phyloP scores from a whole-genome alignment of 805 yeast genomes.

The Zygosaccharomyces pseudorouxii region DNA sequence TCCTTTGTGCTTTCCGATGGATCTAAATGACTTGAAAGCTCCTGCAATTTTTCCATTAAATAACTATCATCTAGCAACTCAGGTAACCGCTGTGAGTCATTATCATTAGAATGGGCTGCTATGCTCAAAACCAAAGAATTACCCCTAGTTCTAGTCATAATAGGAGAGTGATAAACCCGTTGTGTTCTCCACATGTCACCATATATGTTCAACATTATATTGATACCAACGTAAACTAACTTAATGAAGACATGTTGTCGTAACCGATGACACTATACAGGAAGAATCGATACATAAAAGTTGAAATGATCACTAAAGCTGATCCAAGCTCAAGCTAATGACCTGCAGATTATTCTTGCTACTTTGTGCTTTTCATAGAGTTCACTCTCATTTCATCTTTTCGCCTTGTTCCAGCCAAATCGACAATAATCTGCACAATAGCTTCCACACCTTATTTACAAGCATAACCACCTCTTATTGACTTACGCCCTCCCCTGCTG shows the following conservation, averaged over 20 bases:
- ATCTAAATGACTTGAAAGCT: slow-evolving; percentile 13
- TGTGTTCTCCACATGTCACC: not conserved
- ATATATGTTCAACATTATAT: not conserved
- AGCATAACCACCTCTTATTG: not conserved
- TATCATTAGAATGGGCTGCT: slow-evolving; percentile 41
- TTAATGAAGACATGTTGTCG: not conserved
- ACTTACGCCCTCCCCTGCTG: not conserved
- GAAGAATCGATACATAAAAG: not conserved
- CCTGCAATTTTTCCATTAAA: slow-evolving; percentile 21
- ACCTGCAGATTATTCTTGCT: not conserved
- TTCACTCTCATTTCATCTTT: not conserved
- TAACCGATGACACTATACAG: slow-evolving; percentile 1
- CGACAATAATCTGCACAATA: not conserved
- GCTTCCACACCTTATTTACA: slow-evolving; percentile 1
- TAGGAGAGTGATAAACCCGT: no score
- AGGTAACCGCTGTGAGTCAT: slow-evolving; percentile 16
- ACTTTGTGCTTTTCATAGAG: not conserved
- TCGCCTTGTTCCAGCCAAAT: not conserved
- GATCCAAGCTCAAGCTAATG: not conserved
- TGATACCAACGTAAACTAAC: not conserved
- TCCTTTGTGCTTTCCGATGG: not conserved
- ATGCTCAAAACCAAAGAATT: slow-evolving; percentile 60
- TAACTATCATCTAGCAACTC: slow-evolving; percentile 29
- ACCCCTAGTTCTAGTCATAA: slow-evolving; percentile 43
- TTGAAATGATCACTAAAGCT: not conserved